Base-by-base conservation (phyloP, 371 early-diverging fungal genomes). In the Circinella umbellata region DNA sequence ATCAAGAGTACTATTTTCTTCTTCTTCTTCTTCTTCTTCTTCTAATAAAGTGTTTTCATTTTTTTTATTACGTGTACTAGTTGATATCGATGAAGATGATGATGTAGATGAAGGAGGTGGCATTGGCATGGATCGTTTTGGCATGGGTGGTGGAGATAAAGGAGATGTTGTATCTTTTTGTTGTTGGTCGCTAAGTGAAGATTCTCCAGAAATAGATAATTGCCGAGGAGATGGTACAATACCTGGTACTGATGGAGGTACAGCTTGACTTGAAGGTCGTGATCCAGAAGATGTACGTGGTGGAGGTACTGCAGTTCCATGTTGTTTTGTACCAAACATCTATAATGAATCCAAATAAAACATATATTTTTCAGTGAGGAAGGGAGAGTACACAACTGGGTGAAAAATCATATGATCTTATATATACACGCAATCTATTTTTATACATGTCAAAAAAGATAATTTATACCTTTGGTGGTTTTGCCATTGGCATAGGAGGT, bases 41-140 rank as follows among this genome's bases (percentile, higher is more conserved):
- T 57, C 35, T 57, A 15, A n/a, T 51, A 15, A 51, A 1, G 2
- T 27, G 2, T 27, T 27, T 27, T 27, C 27, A 27, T 27, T 27
- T n/a, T 57, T 9, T 7, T 57, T 13, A n/a, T 18, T 18, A 34
- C 35, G 57, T 11, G 57, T 14, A 27, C 27, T 27, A 0, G 27
- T 27, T 27, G 27, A 27, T 27, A 27, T 27, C 27, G 27, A 27
- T 34, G 35, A 27, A 3, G 57, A 57, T 27, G 57, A 34, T 57
- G 35, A 14, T 34, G 15, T 4, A 36, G 61, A 37, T 37, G 63
- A 63, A 36, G 75, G 76, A n/a, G 71, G 72, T 38, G 79, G 76
- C n/a, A 64, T 47, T 7, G 81, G 81, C 77, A 79, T 81, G 5
- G 81, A 75, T 42, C 81, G 70, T 63, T 73, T 79, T 37, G 81